These are phyloP conservation scores for Hirschfeldia incana DNA, from an alignment of 345 rosid genomes.

Conservation along the genomic window DNA sequence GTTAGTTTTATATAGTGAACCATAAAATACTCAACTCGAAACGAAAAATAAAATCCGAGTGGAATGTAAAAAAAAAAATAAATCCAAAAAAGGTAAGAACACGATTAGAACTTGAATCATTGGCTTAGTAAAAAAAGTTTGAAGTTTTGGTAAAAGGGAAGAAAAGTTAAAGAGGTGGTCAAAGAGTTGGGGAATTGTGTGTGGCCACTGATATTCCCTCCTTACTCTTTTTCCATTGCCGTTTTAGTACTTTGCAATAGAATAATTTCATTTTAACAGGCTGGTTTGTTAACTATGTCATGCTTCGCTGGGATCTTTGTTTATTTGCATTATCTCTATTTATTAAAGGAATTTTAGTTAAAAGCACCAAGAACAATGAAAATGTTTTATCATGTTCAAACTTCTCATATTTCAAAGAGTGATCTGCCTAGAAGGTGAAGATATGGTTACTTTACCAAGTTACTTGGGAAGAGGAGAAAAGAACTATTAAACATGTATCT, in stretches of 20 bases:
- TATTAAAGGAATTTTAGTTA: not conserved
- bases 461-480: not conserved
- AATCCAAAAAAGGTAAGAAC: not conserved
- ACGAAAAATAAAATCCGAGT: not conserved
- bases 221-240: not conserved
- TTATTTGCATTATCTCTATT: not conserved
- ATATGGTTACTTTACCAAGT: conserved; percentile 14
- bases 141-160: not conserved
- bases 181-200: conserved; percentile 24
- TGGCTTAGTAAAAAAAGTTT: not conserved
- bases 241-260: no score
- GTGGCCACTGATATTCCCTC: not conserved
- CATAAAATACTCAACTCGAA: not conserved
- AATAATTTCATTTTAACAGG: conserved; percentile 10
- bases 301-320: conserved; percentile 8
- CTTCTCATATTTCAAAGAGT: conserved; percentile 2
- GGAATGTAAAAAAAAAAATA: not conserved
- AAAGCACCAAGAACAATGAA: not conserved
- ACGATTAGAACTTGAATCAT: not conserved
- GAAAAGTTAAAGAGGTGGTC: conserved; percentile 29
- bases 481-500: not conserved
- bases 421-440: not conserved
- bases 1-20: no score
- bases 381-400: conserved; percentile 12
- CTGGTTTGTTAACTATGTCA: not conserved